These are phyloP conservation scores for Inonotus obliquus DNA, from an alignment of 1,284 basidiomycete species.

Conservation along the genomic window DNA sequence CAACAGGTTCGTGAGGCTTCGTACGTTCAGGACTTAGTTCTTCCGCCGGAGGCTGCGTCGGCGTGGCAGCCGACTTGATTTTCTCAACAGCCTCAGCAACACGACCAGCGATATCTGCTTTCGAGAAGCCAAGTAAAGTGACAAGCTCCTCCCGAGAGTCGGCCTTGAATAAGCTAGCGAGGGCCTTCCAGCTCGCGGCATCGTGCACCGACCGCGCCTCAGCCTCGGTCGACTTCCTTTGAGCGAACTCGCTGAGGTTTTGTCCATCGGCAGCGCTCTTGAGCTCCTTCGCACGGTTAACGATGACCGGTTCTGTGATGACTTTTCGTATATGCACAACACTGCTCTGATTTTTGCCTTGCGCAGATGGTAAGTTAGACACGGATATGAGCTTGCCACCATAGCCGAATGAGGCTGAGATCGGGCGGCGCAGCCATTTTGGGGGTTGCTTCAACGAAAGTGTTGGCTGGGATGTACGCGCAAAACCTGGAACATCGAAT, in stretches of 20 bases:
- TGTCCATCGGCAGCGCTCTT: conserved; percentile 65
- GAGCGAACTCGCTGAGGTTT: conserved; percentile 60
- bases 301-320: conserved; percentile 74
- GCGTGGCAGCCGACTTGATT: conserved; percentile 45
- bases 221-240: conserved; percentile 44
- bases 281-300: conserved; percentile 74
- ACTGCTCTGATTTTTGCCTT: conserved; percentile 74
- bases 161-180: conserved; percentile 85
- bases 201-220: conserved; percentile 33
- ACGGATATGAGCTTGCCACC: conserved; percentile 84
- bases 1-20: conserved; percentile 61
- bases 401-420: conserved; percentile 85
- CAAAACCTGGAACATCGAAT: conserved; percentile 64
- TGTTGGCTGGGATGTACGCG: conserved; percentile 47
- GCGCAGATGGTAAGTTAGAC: conserved; percentile 65
- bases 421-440: conserved; percentile 90
- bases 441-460: conserved; percentile 88
- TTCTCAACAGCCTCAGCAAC: conserved; percentile 81
- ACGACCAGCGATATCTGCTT: conserved; percentile 76
- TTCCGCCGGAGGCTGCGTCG: conserved; percentile 20
- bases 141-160: conserved; percentile 90
- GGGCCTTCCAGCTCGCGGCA: conserved; percentile 81
- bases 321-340: conserved; percentile 75
- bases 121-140: conserved; percentile 89
- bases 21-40: conserved; percentile 30